Percentiles rank a stretch among this genome's conserved stretches.
Conservation (phyloP, 2,329 filamentous ascomycete genomes). For the Aspergillus sp. region DNA sequence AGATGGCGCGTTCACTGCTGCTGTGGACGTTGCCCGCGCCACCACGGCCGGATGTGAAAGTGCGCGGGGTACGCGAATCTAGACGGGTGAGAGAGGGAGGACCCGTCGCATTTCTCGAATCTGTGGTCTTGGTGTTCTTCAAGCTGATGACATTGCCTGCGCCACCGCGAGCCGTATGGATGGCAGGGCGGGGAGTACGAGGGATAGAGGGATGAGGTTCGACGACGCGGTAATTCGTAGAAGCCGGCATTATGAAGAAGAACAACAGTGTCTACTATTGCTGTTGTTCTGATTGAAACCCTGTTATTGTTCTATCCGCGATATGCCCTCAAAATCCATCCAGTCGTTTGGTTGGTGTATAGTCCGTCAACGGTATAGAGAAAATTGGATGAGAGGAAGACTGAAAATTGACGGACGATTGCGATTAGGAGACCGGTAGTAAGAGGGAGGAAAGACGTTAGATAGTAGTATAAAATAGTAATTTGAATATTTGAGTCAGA, state of each 20-base stretch:
- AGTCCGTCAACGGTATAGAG: neutral
- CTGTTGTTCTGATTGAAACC: constrained; percentile 3
- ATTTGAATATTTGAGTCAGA: neutral
- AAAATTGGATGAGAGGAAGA: neutral
- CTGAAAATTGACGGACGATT: too few relatives aligned
- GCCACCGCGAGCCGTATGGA: constrained; percentile 49
- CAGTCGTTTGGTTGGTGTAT: constrained; percentile 9
- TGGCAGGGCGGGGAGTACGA: constrained; percentile 39
- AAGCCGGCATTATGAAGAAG: constrained; percentile 2
- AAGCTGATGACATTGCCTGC: constrained; percentile 51
- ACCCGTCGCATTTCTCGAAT: constrained; percentile 35
- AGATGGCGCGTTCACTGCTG: constrained; percentile 50
- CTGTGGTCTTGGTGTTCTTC: constrained; percentile 45
- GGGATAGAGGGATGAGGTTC: constrained; percentile 55
- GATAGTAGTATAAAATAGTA: neutral
- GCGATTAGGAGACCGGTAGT: too few relatives aligned
- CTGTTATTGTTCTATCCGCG: neutral
- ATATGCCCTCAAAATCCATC: constrained; percentile 1
- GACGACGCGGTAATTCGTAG: constrained; percentile 46
- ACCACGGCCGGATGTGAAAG: constrained; percentile 44
- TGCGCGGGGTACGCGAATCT: constrained; percentile 33
- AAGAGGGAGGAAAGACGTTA: too few relatives aligned
- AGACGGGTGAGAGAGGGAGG: constrained; percentile 45
- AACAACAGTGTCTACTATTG: constrained; percentile 18
- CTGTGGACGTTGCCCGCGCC: constrained; percentile 49